These are phyloP conservation scores for Peterozyma toletana DNA, from an alignment of 805 yeast genomes.

Conservation along the genomic window DNA sequence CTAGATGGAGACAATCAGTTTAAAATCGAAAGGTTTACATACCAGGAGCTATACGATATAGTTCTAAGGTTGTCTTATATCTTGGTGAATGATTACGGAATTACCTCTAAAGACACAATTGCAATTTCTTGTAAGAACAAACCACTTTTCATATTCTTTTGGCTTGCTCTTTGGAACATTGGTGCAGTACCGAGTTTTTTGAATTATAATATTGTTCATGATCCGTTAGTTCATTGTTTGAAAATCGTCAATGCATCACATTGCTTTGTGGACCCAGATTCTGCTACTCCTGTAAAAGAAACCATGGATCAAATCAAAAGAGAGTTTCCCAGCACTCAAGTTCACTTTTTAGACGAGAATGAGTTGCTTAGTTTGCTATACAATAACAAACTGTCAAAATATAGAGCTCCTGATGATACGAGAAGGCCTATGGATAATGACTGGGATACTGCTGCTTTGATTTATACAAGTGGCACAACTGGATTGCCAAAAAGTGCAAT, in stretches of 20 bases:
- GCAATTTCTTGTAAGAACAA: conserved; percentile 77
- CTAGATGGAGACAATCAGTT: conserved; percentile 47
- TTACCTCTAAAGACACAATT: conserved; percentile 59
- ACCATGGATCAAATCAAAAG: conserved; percentile 29
- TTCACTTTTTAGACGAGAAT: conserved; percentile 46
- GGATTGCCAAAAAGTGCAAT: conserved; percentile 93
- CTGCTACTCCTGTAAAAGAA: conserved; percentile 43
- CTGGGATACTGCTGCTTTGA: conserved; percentile 59
- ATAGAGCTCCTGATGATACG: conserved; percentile 46
- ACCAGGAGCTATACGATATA: conserved; percentile 58
- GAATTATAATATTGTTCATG: conserved; percentile 70
- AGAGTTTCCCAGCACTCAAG: conserved; percentile 29
- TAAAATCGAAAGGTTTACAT: conserved; percentile 56
- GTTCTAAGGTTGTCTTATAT: conserved; percentile 61
- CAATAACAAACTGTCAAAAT: conserved; percentile 34
- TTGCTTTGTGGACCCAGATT: conserved; percentile 71
- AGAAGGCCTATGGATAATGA: conserved; percentile 56
- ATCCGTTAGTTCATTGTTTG: conserved; percentile 75
- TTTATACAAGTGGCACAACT: conserved; percentile 92
- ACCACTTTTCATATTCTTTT: conserved; percentile 69
- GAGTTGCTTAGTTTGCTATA: conserved; percentile 29
- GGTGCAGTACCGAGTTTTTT: conserved; percentile 88
- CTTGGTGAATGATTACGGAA: conserved; percentile 54
- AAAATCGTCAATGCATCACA: conserved; percentile 56
- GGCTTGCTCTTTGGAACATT: conserved; percentile 86